Conservation (phyloP, 345 rosid genomes). For the Anacardium occidentale region DNA sequence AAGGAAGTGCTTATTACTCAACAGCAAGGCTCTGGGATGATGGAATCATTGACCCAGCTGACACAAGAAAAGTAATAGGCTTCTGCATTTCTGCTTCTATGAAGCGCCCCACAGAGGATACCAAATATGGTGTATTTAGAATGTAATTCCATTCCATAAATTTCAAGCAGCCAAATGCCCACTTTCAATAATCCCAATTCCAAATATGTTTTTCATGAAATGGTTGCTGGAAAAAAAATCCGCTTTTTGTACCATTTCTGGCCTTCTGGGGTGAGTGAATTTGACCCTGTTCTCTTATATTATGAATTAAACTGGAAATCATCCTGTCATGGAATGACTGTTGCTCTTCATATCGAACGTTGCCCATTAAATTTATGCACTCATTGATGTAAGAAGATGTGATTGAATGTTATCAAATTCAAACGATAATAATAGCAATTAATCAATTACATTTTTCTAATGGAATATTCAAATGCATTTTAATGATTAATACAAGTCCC, state of each 20-base stretch:
- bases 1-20: conserved; percentile 79
- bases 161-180: background rate
- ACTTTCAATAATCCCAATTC: conserved; percentile 1
- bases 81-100: conserved; percentile 69
- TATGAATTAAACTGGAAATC: too few relatives aligned
- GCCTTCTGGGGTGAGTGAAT: too few relatives aligned
- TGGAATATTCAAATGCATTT: too few relatives aligned
- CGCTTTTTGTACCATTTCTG: background rate
- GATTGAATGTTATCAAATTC: too few relatives aligned
- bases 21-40: conserved; percentile 97
- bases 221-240: too few relatives aligned
- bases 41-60: conserved; percentile 91
- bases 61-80: conserved; percentile 68
- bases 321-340: too few relatives aligned
- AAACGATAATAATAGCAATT: too few relatives aligned
- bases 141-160: conserved; percentile 48
- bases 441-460: too few relatives aligned
- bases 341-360: too few relatives aligned
- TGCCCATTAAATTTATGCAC: too few relatives aligned
- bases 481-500: too few relatives aligned
- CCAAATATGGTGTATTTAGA: conserved; percentile 83
- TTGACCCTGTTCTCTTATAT: background rate
- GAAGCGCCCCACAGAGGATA: conserved; percentile 59
- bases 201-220: background rate
- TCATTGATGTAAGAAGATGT: too few relatives aligned